Evolutionary conservation across 1,139 yeast genomes (phyloP), one percentile per base, ranked within the genome.

Genomic region (Saccharomycopsis hybrid): DNA sequence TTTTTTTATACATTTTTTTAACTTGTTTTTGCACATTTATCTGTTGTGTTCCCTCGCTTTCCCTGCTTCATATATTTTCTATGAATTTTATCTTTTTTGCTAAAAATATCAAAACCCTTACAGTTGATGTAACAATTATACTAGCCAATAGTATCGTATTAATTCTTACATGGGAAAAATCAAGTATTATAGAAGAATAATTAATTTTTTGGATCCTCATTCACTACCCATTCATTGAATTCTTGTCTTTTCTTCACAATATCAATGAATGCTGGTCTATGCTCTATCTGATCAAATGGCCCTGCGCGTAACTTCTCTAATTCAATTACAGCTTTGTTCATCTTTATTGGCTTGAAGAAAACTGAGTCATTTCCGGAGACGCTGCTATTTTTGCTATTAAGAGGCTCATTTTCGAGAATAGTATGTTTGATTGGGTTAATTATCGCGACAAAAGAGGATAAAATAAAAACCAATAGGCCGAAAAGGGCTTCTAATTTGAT

Each of bases 261-360:
- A 59, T 78, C 76, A 33, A 78, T 62, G 53, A 73, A 78, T 9
- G 68, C 72, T 4, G 71, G 62, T 51, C 79, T 65, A 43, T 71
- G 67, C 35, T 73, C 73, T 45, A 72, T 65, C 32, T 65, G 64
- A 50, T 72, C 74, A 57, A 68, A 76, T 30, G 71, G 73, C 29
- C 69, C 69, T 28, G 70, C 64, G 1, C 80, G 81, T 25, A 71
- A 57, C 37, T 63, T 62, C 55, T 78, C 78, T 43, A 68, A 64
- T 48, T 72, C 69, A 25, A 62, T 64, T 37, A 72, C 73, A 3
- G 80, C 78, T 48, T 72, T 63, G 39, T 69, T 67, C 72, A 77
- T 71, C n/a, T 67, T 65, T 18, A 80, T 74, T 4, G 72, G 72
- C 49, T 67, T 69, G 55, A 79, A 67, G 5, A 53, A 46, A 7